Evolutionary conservation across 2,329 filamentous ascomycete species (phyloP).

Genomic region (Calonectria hawksworthii): DNA sequence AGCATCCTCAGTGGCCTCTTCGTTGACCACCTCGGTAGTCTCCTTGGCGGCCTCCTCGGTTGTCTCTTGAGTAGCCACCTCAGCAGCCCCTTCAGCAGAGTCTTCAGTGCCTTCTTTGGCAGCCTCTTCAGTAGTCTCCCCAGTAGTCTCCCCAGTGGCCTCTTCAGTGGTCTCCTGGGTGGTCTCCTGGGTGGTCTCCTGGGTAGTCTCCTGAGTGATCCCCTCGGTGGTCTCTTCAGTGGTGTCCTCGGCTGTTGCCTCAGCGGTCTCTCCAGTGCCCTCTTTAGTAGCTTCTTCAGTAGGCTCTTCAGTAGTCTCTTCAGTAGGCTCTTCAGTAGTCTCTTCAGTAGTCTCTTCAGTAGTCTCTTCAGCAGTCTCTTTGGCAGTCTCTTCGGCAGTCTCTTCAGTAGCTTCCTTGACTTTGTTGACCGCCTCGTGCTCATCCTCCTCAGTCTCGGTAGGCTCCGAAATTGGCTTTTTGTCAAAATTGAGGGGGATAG

Average conservation of each 20-base stretch:
- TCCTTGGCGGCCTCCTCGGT: neutral
- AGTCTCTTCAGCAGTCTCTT: slow-evolving; percentile 22
- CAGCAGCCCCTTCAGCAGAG: neutral
- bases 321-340: neutral
- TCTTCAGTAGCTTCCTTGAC: slow-evolving; percentile 21
- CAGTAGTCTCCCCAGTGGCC: neutral
- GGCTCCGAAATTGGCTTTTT: slow-evolving; percentile 47
- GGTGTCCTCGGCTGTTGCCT: slow-evolving; percentile 1
- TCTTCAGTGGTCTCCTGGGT: slow-evolving; percentile 12
- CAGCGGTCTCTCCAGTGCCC: neutral
- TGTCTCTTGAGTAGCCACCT: neutral
- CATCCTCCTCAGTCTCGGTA: slow-evolving; percentile 41
- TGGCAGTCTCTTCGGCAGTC: neutral
- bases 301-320: neutral
- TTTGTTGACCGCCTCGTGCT: neutral
- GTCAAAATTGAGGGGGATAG: slow-evolving; percentile 64
- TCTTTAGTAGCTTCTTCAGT: slow-evolving; percentile 22
- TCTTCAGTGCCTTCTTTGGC: slow-evolving; percentile 13
- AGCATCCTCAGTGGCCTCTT: neutral
- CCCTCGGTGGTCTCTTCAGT: slow-evolving; percentile 22
- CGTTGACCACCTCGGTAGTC: neutral
- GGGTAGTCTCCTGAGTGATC: neutral
- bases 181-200: neutral
- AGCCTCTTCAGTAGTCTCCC: neutral
- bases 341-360: neutral